A percentile compares a stretch with the other conserved stretches of the same genome.
Conservation (phyloP, 768 basidiomycete genomes). For the Lactarius hatsudake region DNA sequence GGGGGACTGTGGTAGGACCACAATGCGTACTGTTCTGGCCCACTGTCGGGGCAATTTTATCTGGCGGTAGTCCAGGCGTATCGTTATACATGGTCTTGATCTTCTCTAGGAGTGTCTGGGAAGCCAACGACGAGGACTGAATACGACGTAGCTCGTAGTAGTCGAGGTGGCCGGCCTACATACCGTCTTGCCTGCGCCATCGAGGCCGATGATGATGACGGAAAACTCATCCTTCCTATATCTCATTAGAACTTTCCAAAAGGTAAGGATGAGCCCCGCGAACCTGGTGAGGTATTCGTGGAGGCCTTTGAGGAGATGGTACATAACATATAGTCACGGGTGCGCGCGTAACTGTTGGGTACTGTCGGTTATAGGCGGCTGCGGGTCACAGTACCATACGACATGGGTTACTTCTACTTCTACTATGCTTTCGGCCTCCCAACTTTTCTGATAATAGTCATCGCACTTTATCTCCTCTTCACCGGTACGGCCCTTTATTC, state of each 20-base stretch:
- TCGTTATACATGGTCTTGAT: slow-evolving; percentile 92
- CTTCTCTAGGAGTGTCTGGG: slow-evolving; percentile 82
- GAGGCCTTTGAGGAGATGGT: slow-evolving; percentile 89
- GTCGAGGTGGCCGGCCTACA: slow-evolving; percentile 20
- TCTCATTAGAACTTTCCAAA: slow-evolving; percentile 1
- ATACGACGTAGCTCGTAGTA: background rate
- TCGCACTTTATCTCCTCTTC: slow-evolving; percentile 86
- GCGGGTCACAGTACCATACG: slow-evolving; percentile 12
- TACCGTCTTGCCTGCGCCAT: slow-evolving; percentile 91
- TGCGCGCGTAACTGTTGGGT: background rate
- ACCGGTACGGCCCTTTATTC: slow-evolving; percentile 52
- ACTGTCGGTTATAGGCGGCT: background rate
- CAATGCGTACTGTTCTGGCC: slow-evolving; percentile 87
- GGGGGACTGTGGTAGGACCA: background rate
- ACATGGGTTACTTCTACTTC: slow-evolving; percentile 36
- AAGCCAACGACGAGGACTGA: background rate
- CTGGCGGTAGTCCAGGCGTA: slow-evolving; percentile 80
- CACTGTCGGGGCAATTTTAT: slow-evolving; percentile 94
- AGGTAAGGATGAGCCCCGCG: slow-evolving; percentile 11
- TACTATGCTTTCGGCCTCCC: slow-evolving; percentile 73
- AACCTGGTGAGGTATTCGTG: slow-evolving; percentile 87
- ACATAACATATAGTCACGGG: slow-evolving; percentile 52
- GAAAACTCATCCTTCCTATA: slow-evolving; percentile 85
- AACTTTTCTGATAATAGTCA: slow-evolving; percentile 55
- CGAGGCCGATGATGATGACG: slow-evolving; percentile 90